Conservation (phyloP, 2,329 filamentous ascomycete species). For the Alternaria sp. region DNA sequence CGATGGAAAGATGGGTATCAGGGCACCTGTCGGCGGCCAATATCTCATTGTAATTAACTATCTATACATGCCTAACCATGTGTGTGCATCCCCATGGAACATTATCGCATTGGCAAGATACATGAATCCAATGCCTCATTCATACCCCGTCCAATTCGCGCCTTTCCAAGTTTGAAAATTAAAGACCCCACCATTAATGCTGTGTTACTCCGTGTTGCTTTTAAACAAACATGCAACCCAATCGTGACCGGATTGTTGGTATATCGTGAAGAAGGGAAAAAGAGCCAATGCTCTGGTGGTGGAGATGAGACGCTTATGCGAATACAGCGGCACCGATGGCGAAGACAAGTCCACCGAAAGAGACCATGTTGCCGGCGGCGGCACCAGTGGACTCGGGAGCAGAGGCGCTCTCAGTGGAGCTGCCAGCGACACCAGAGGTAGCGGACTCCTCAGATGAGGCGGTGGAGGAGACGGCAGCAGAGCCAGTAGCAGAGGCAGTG, state of each 20-base stretch:
- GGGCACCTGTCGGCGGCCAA: background rate
- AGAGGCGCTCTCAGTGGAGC: constrained; percentile 16
- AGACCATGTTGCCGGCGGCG: constrained; percentile 39
- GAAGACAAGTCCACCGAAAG: constrained; percentile 40
- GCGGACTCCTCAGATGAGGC: constrained; percentile 8
- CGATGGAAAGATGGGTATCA: background rate
- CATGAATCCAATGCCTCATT: constrained; percentile 1
- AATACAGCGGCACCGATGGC: constrained; percentile 42
- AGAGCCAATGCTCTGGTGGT: background rate
- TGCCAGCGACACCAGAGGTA: constrained; percentile 16
- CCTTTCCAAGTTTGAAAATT: constrained; percentile 8
- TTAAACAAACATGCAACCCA: constrained; percentile 13
- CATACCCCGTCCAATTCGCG: constrained; percentile 2
- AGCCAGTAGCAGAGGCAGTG: constrained; percentile 15
- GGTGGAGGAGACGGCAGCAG: constrained; percentile 1
- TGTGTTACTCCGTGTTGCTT: constrained; percentile 16
- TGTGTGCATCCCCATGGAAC: constrained; percentile 4
- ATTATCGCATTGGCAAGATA: constrained; percentile 12
- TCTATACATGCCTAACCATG: constrained; percentile 7
- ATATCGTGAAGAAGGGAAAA: constrained; percentile 11
- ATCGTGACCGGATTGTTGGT: constrained; percentile 12
- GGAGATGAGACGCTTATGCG: constrained; percentile 29
- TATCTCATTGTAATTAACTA: constrained; percentile 6
- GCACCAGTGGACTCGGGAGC: constrained; percentile 33
- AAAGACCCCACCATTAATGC: constrained; percentile 13